A percentile compares a stretch with the other conserved stretches of the same genome.
phyloP scores from a whole-genome alignment of 1,139 yeast species.

The Yamadazyma epiphylla region DNA sequence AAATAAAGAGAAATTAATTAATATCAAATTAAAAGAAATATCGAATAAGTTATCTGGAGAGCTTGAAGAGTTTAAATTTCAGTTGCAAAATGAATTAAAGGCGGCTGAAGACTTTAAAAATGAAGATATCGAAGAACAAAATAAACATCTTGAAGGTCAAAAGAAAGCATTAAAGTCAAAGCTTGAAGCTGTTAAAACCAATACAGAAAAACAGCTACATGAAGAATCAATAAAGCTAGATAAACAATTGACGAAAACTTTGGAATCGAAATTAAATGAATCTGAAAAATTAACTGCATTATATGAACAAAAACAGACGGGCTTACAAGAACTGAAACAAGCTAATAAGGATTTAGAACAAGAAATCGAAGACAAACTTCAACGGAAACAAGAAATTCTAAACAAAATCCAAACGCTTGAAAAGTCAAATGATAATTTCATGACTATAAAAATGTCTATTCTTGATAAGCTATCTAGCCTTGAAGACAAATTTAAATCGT shows the following conservation, averaged over 20 bases:
- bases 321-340: slow-evolving; percentile 5
- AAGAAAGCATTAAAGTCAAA: slow-evolving; percentile 8
- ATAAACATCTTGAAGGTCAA: slow-evolving; percentile 14
- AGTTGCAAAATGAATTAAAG: slow-evolving; percentile 27
- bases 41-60: slow-evolving; percentile 22
- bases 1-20: slow-evolving; percentile 23
- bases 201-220: slow-evolving; percentile 17
- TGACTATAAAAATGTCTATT: slow-evolving; percentile 6
- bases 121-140: slow-evolving; percentile 15
- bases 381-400: slow-evolving; percentile 4
- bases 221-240: slow-evolving; percentile 14
- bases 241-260: slow-evolving; percentile 4
- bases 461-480: slow-evolving; percentile 7
- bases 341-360: slow-evolving; percentile 7
- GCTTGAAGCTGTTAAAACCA: slow-evolving; percentile 10
- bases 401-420: slow-evolving; percentile 2
- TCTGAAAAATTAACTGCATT: slow-evolving; percentile 2
- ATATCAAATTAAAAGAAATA: slow-evolving; percentile 20
- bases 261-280: slow-evolving; percentile 4
- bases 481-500: slow-evolving; percentile 6
- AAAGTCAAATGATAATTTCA: slow-evolving; percentile 5
- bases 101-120: slow-evolving; percentile 25
- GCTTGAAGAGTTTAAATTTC: slow-evolving; percentile 28
- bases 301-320: slow-evolving; percentile 4
- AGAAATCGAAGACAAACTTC: slow-evolving; percentile 2